Evolutionary conservation across 2,329 filamentous ascomycete species (phyloP).

Genomic region (Hypoxylon sp.): DNA sequence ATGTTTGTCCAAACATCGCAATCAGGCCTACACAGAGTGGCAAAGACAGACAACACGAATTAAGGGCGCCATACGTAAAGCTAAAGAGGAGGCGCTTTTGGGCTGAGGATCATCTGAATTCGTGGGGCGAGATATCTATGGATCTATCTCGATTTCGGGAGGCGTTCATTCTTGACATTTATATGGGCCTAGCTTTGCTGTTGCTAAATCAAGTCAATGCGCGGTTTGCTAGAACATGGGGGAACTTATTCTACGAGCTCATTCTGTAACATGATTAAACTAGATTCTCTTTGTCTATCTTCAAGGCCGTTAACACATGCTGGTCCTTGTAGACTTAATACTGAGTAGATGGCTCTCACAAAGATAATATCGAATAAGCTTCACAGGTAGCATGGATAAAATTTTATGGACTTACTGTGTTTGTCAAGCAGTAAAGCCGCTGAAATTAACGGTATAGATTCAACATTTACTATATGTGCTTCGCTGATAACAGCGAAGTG

Average conservation of each 20-base stretch:
- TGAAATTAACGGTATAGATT: background rate
- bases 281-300: background rate
- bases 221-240: slow-evolving; percentile 8
- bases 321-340: background rate
- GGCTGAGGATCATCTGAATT: slow-evolving; percentile 7
- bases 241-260: background rate
- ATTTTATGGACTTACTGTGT: background rate
- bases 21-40: slow-evolving; percentile 36
- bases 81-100: slow-evolving; percentile 25
- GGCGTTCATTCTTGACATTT: background rate
- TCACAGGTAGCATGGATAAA: background rate
- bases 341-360: background rate
- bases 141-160: background rate
- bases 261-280: background rate
- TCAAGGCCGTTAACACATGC: background rate
- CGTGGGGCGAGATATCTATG: background rate
- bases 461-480: background rate
- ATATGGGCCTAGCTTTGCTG: background rate
- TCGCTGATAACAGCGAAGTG: background rate
- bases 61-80: slow-evolving; percentile 30
- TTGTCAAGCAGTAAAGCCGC: background rate
- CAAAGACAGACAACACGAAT: slow-evolving; percentile 29
- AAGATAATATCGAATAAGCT: background rate
- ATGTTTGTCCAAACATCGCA: slow-evolving; percentile 28
- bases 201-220: background rate